A percentile compares a stretch with the other conserved stretches of the same genome.
phyloP scores from a whole-genome alignment of 768 basidiomycete species.

The Panellus pusillus region DNA sequence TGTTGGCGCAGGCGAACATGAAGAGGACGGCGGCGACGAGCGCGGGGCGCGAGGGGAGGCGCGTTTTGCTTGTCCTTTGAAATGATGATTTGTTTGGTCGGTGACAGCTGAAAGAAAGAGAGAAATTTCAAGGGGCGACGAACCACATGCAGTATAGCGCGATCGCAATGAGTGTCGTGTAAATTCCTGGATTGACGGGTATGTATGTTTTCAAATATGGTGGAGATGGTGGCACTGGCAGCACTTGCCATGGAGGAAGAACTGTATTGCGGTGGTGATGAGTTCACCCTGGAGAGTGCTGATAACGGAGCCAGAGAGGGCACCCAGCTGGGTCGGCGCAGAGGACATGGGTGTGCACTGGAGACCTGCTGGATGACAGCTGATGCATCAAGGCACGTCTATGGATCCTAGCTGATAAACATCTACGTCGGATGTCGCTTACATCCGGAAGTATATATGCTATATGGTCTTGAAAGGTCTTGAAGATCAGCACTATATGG shows the following conservation, averaged over 20 bases:
- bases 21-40: slow-evolving; percentile 4
- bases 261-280: slow-evolving; percentile 13
- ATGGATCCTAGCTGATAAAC: no score
- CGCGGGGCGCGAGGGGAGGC: not conserved
- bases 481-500: no score
- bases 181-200: slow-evolving; percentile 1
- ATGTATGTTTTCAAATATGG: not conserved
- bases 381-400: no score
- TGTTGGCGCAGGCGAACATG: slow-evolving; percentile 10
- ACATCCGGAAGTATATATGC: no score
- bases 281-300: slow-evolving; percentile 4
- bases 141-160: slow-evolving; percentile 7
- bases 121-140: no score
- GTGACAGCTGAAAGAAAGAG: no score
- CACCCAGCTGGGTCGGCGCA: slow-evolving; percentile 7
- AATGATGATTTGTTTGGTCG: no score
- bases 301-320: slow-evolving; percentile 3
- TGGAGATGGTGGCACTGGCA: not conserved
- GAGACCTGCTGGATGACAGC: no score
- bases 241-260: slow-evolving; percentile 10
- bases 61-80: not conserved
- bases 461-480: no score
- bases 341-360: slow-evolving; percentile 11
- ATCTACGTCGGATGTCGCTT: no score
- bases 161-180: slow-evolving; percentile 6